Evolutionary conservation across 345 rosid genomes (phyloP).

Genomic region (Diplotaxis tenuifolia): DNA sequence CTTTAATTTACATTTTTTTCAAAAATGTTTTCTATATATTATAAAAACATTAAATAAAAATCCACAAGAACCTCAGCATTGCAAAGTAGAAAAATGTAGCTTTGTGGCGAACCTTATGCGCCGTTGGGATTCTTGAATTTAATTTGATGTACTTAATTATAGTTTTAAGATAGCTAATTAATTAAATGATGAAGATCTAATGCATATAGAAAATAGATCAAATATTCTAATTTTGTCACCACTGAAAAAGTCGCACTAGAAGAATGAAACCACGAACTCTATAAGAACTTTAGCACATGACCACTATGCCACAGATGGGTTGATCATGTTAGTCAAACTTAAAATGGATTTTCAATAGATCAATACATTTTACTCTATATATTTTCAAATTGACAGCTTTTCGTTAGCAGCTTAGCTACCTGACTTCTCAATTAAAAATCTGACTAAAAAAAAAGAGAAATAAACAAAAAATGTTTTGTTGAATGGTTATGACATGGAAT

Average conservation of each 20-base stretch:
- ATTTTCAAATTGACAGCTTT: neutral
- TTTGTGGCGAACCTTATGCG: conserved; percentile 83
- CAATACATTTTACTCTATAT: neutral
- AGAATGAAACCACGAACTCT: neutral
- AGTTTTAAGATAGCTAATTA: conserved; percentile 4
- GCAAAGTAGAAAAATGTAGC: conserved; percentile 51
- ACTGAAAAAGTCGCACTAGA: conserved; percentile 16
- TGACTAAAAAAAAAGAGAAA: neutral
- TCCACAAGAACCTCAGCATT: conserved; percentile 57
- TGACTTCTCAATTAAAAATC: neutral
- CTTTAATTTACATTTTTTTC: conserved; percentile 24
- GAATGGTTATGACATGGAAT: conserved; percentile 65
- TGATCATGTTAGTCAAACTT: too few species aligned
- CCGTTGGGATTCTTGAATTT: conserved; percentile 40
- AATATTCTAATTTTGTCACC: neutral
- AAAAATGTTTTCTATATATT: conserved; percentile 2
- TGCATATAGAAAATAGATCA: too few species aligned
- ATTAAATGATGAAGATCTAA: conserved; percentile 13
- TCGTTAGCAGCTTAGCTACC: neutral
- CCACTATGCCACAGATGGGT: conserved; percentile 5
- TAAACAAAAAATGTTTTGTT: conserved; percentile 33
- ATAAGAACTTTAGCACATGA: conserved; percentile 3
- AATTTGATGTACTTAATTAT: conserved; percentile 9
- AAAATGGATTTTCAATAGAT: too few species aligned
- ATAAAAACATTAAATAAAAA: conserved; percentile 6